phyloP scores from a whole-genome alignment of 768 basidiomycete species.

The Galerina sulciceps region DNA sequence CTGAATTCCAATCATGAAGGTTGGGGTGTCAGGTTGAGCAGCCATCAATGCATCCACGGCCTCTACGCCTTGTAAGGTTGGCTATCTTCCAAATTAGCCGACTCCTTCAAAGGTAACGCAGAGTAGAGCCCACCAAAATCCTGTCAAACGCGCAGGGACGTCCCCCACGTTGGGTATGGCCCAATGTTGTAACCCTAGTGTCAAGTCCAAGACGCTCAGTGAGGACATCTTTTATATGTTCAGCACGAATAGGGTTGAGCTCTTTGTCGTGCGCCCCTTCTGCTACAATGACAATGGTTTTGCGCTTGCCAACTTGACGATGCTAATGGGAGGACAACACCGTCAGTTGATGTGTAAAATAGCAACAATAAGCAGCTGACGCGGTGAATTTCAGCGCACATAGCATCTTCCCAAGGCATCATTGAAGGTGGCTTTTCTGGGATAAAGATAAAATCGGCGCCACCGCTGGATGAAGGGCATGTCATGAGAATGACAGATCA shows the following conservation, averaged over 20 bases:
- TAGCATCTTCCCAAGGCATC: constrained; percentile 87
- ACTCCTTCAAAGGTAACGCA: not conserved
- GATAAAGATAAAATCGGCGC: constrained; percentile 98
- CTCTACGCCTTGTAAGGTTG: constrained; percentile 94
- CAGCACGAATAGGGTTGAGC: constrained; percentile 90
- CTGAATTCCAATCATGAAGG: constrained; percentile 95
- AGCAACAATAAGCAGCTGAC: constrained; percentile 45
- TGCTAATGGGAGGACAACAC: constrained; percentile 55
- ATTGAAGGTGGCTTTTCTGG: constrained; percentile 86
- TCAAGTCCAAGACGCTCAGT: constrained; percentile 88
- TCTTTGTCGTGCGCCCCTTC: constrained; percentile 92
- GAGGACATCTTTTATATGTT: constrained; percentile 89
- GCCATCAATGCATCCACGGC: constrained; percentile 89
- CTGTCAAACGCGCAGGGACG: constrained; percentile 92
- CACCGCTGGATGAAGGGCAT: constrained; percentile 51
- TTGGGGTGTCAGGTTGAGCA: constrained; percentile 87
- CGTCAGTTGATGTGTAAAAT: not conserved
- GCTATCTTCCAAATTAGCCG: constrained; percentile 48
- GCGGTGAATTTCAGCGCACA: constrained; percentile 83
- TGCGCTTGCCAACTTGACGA: constrained; percentile 90
- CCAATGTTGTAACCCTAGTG: constrained; percentile 94
- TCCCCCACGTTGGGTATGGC: constrained; percentile 96
- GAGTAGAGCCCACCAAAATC: constrained; percentile 65
- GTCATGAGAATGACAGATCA: not conserved
- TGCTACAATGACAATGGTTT: constrained; percentile 97